Evolutionary conservation across 2,329 filamentous ascomycete genomes (phyloP).

Genomic region (Ophiostoma piceae): DNA sequence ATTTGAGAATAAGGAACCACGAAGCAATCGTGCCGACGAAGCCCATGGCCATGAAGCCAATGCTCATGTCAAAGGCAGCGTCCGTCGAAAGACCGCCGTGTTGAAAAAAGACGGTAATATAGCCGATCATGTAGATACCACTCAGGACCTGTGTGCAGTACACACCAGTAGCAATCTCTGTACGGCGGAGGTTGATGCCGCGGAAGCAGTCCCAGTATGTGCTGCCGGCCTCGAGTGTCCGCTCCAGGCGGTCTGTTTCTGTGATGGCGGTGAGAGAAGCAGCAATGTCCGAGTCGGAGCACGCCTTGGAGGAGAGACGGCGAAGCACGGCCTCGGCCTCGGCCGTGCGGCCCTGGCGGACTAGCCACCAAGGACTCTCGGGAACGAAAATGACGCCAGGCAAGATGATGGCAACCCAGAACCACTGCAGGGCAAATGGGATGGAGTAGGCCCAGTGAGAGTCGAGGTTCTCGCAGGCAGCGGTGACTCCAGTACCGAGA

Average conservation of each 20-base stretch:
- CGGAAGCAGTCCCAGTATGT: slow-evolving; percentile 49
- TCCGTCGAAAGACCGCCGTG: slow-evolving; percentile 49
- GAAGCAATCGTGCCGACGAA: slow-evolving; percentile 50
- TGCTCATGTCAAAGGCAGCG: slow-evolving; percentile 51
- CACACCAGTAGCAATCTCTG: slow-evolving; percentile 54
- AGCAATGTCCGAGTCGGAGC: slow-evolving; percentile 38
- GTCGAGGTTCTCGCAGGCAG: slow-evolving; percentile 38
- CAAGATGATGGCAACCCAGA: slow-evolving; percentile 44
- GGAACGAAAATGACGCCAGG: slow-evolving; percentile 44
- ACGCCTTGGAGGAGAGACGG: slow-evolving; percentile 39
- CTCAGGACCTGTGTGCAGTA: slow-evolving; percentile 61
- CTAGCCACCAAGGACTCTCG: slow-evolving; percentile 48
- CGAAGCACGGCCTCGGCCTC: slow-evolving; percentile 41
- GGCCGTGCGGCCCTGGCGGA: slow-evolving; percentile 39
- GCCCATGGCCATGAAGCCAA: slow-evolving; percentile 48
- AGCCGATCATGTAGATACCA: slow-evolving; percentile 60
- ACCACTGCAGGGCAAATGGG: slow-evolving; percentile 48
- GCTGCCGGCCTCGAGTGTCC: slow-evolving; percentile 46
- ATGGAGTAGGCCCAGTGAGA: slow-evolving; percentile 48
- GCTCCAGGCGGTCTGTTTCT: slow-evolving; percentile 55
- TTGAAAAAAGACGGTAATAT: slow-evolving; percentile 57
- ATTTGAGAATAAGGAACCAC: slow-evolving; percentile 46
- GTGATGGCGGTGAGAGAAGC: slow-evolving; percentile 51
- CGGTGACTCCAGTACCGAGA: slow-evolving; percentile 46
- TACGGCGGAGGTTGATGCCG: slow-evolving; percentile 46